Conservation (phyloP, 2,329 filamentous ascomycete species). For the Fusarium brachygibbosum region DNA sequence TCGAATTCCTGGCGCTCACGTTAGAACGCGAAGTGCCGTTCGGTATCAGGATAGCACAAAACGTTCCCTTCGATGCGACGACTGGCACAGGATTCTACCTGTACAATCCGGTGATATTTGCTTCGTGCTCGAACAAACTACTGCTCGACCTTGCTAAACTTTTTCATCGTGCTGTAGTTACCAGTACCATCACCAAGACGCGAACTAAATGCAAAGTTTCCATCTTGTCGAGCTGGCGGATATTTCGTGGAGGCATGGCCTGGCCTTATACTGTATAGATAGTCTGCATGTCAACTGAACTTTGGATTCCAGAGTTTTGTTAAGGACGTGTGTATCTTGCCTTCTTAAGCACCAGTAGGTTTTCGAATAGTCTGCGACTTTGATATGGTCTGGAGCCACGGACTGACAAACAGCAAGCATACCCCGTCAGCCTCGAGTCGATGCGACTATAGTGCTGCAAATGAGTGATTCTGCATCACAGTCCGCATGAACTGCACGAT, state of each 20-base stretch:
- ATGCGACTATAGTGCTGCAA: conserved; percentile 1
- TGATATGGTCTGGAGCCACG: not conserved
- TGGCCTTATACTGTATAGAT: not conserved
- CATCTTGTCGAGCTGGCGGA: not conserved
- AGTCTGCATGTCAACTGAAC: not conserved
- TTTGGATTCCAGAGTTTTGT: not conserved
- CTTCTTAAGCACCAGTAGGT: not conserved
- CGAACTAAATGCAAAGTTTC: not conserved
- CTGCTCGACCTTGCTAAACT: not conserved
- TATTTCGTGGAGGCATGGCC: not conserved
- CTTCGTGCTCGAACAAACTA: not conserved
- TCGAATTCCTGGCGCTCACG: not conserved
- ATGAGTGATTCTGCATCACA: not conserved
- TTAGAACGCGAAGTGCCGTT: conserved; percentile 14
- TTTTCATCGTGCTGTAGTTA: too few species aligned
- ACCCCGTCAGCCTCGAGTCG: conserved; percentile 1
- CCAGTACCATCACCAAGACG: not conserved
- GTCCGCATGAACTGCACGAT: conserved; percentile 9
- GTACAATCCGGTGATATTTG: not conserved
- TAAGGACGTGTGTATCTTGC: not conserved
- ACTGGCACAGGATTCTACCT: not conserved
- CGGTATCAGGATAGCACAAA: not conserved
- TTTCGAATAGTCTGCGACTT: not conserved
- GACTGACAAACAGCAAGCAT: not conserved
- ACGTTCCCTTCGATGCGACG: not conserved